Percentiles rank a stretch among this genome's conserved stretches.
Evolutionary conservation across 176 grass and related monocot species (phyloP).

Genomic region (Oryza punctata): DNA sequence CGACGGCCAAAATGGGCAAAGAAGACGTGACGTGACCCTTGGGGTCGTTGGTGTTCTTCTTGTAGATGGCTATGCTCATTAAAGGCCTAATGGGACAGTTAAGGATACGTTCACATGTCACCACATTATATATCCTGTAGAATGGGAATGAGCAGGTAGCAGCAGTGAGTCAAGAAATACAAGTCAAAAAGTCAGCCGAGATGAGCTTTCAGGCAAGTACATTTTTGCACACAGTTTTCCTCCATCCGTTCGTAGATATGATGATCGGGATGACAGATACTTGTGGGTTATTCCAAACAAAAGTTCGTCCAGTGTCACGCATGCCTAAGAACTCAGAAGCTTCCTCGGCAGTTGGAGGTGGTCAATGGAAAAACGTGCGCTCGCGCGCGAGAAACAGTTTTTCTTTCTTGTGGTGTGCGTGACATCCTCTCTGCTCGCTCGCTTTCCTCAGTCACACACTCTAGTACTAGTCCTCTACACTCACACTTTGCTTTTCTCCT

Average conservation of each 20-base stretch:
- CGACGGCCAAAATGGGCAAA: not conserved
- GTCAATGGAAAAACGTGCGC: too few relatives aligned
- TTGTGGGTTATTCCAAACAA: not conserved
- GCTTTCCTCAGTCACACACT: too few relatives aligned
- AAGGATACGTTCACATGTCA: not conserved
- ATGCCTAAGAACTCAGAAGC: not conserved
- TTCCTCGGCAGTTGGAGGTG: conserved; percentile 1
- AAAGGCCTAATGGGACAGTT: not conserved
- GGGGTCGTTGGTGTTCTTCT: not conserved
- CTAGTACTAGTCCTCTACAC: not conserved
- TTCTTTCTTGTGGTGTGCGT: not conserved
- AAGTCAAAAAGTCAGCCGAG: conserved; percentile 2
- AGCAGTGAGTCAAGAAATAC: not conserved
- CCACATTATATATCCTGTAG: not conserved
- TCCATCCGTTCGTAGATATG: not conserved
- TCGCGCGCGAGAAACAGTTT: not conserved
- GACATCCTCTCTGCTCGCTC: not conserved
- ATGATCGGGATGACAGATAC: not conserved
- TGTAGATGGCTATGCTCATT: not conserved
- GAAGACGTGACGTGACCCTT: not conserved
- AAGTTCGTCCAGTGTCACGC: not conserved
- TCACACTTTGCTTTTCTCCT: not conserved
- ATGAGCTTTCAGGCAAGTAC: not conserved
- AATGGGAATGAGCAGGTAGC: not conserved
- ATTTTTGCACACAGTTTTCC: not conserved